These are phyloP conservation scores for Taphrina wiesneri DNA, from an alignment of 1,139 yeast genomes.

Conservation along the genomic window DNA sequence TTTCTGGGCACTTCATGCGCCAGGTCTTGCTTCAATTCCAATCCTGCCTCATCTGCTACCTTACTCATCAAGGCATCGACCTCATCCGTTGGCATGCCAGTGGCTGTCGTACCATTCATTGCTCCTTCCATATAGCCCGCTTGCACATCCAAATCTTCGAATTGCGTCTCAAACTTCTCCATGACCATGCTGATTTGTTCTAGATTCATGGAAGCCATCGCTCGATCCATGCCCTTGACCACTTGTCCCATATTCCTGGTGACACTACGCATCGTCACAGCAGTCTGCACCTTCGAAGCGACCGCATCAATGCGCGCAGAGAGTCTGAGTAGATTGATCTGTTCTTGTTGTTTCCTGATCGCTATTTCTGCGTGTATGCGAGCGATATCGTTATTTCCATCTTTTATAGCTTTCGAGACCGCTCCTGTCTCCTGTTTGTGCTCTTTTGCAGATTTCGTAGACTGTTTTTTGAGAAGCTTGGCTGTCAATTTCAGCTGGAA, in stretches of 20 bases:
- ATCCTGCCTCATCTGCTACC: conserved; percentile 97
- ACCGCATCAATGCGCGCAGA: conserved; percentile 94
- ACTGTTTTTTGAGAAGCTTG: conserved; percentile 86
- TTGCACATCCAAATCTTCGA: conserved; percentile 92
- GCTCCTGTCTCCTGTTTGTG: conserved; percentile 83
- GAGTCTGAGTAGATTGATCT: conserved; percentile 74
- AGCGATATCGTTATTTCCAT: conserved; percentile 91
- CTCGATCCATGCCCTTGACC: conserved; percentile 93
- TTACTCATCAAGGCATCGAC: conserved; percentile 89
- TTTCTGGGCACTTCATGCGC: conserved; percentile 38
- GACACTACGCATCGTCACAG: conserved; percentile 93
- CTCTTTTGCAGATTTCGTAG: conserved; percentile 86
- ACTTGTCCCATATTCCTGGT: conserved; percentile 93
- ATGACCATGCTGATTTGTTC: conserved; percentile 89
- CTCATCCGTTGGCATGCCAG: conserved; percentile 90
- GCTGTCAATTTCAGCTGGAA: conserved; percentile 70
- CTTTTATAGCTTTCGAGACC: conserved; percentile 81
- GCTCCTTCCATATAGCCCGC: conserved; percentile 80
- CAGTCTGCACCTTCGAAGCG: conserved; percentile 93
- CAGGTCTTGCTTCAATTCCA: conserved; percentile 83
- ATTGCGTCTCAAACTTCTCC: conserved; percentile 96
- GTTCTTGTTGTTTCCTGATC: conserved; percentile 84
- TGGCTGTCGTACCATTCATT: conserved; percentile 62
- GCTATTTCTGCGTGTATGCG: conserved; percentile 94
- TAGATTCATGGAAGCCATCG: conserved; percentile 91